These are phyloP conservation scores for Bipolaris cookei DNA, from an alignment of 2,329 filamentous ascomycete genomes.

Conservation along the genomic window DNA sequence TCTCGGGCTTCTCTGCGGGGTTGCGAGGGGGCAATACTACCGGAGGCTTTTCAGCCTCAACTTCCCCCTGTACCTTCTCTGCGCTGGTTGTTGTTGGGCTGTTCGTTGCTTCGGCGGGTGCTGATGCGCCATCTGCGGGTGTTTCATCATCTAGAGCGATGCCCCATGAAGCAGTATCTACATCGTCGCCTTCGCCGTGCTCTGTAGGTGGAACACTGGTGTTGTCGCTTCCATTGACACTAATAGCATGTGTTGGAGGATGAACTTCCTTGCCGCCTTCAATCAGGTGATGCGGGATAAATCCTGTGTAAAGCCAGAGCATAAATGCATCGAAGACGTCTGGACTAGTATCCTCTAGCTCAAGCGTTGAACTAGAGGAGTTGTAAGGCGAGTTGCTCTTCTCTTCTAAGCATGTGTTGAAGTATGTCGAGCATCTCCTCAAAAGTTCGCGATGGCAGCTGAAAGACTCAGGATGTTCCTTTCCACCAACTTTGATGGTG, in stretches of 20 bases:
- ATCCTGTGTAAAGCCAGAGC: conserved; percentile 48
- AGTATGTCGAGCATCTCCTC: conserved; percentile 43
- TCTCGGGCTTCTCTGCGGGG: conserved; percentile 41
- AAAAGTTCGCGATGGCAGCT: conserved; percentile 45
- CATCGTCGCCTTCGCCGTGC: conserved; percentile 36
- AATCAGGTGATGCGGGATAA: conserved; percentile 47
- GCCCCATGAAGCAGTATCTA: conserved; percentile 45
- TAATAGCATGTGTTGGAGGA: conserved; percentile 37
- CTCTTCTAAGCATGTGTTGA: conserved; percentile 40
- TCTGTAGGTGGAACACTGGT: conserved; percentile 14
- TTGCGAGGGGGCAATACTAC: conserved; percentile 36
- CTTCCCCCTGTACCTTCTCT: conserved; percentile 42
- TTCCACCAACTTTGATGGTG: conserved; percentile 43
- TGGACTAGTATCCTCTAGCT: conserved; percentile 43
- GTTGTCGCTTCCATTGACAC: conserved; percentile 27
- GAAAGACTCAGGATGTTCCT: conserved; percentile 43
- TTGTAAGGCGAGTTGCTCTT: conserved; percentile 43
- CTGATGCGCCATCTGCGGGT: conserved; percentile 14
- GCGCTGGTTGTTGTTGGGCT: conserved; percentile 27
- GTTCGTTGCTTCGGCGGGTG: conserved; percentile 17
- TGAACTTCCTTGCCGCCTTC: conserved; percentile 44
- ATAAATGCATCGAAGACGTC: conserved; percentile 49
- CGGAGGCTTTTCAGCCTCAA: conserved; percentile 33
- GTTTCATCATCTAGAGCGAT: conserved; percentile 44
- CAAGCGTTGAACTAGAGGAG: conserved; percentile 32